Percentiles rank a stretch among this genome's conserved stretches.
These are phyloP conservation scores for Taphrina wiesneri DNA, from an alignment of 1,139 yeast species.

Conservation along the genomic window DNA sequence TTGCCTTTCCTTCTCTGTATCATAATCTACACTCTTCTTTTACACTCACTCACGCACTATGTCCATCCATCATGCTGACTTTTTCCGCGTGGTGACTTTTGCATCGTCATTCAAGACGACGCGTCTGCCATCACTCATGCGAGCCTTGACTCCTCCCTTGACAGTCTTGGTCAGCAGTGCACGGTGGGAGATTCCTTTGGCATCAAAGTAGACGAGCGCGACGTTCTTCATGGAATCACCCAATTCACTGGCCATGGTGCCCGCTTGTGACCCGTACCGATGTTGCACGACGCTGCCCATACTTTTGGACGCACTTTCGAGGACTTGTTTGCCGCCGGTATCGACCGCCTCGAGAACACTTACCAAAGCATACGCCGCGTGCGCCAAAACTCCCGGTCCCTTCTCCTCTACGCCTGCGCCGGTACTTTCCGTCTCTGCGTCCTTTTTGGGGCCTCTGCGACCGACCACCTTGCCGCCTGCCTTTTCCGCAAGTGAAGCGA, in stretches of 20 bases:
- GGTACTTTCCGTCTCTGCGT: background rate
- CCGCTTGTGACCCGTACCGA: conserved; percentile 32
- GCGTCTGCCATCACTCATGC: conserved; percentile 28
- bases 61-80: background rate
- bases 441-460: conserved; percentile 6
- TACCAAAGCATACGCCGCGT: conserved; percentile 56
- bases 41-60: too few relatives aligned
- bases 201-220: conserved; percentile 34
- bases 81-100: background rate
- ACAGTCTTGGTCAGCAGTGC: conserved; percentile 26
- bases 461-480: conserved; percentile 14
- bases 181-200: conserved; percentile 29
- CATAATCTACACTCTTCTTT: background rate
- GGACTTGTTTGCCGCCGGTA: conserved; percentile 59
- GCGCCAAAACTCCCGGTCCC: conserved; percentile 46
- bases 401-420: background rate
- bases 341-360: conserved; percentile 61
- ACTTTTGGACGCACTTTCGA: conserved; percentile 18
- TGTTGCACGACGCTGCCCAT: conserved; percentile 23
- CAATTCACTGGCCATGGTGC: conserved; percentile 19
- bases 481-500: conserved; percentile 11
- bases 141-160: conserved; percentile 32
- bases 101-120: conserved; percentile 21
- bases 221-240: conserved; percentile 28
- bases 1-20: background rate